Conservation (phyloP, 2,329 filamentous ascomycete genomes). For the Onygena corvina region DNA sequence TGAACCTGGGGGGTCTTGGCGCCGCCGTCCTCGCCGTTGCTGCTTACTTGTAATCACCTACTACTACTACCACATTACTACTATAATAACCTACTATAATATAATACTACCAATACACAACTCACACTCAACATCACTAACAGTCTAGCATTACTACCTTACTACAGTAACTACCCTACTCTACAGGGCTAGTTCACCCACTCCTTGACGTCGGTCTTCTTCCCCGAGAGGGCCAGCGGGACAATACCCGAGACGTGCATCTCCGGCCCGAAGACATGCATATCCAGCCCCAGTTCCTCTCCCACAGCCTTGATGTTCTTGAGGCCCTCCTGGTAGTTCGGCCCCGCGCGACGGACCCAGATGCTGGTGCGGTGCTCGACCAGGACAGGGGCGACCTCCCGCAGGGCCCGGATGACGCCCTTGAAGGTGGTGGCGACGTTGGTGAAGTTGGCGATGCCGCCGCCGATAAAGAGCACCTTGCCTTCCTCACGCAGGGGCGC, state of each 20-base stretch:
- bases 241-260: conserved; percentile 93
- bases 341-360: conserved; percentile 82
- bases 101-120: too few species aligned
- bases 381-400: conserved; percentile 74
- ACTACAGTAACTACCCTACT: too few species aligned
- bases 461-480: conserved; percentile 98
- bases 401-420: conserved; percentile 92
- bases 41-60: conserved; percentile 40
- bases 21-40: conserved; percentile 20
- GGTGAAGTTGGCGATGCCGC: conserved; percentile 99
- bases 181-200: too few species aligned
- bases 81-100: too few species aligned
- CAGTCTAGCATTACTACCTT: too few species aligned
- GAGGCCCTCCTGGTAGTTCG: conserved; percentile 99
- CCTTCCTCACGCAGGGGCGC: conserved; percentile 73
- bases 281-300: conserved; percentile 84
- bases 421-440: conserved; percentile 99
- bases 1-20: conserved; percentile 15
- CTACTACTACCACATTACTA: too few species aligned
- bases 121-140: too few species aligned
- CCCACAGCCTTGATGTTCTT: conserved; percentile 99
- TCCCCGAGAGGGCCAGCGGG: conserved; percentile 64
- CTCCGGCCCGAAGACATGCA: conserved; percentile 76
- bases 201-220: conserved; percentile 51
- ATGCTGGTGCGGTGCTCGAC: conserved; percentile 97